Conservation (phyloP, 2,329 filamentous ascomycete genomes). For the Exophiala alcalophila region DNA sequence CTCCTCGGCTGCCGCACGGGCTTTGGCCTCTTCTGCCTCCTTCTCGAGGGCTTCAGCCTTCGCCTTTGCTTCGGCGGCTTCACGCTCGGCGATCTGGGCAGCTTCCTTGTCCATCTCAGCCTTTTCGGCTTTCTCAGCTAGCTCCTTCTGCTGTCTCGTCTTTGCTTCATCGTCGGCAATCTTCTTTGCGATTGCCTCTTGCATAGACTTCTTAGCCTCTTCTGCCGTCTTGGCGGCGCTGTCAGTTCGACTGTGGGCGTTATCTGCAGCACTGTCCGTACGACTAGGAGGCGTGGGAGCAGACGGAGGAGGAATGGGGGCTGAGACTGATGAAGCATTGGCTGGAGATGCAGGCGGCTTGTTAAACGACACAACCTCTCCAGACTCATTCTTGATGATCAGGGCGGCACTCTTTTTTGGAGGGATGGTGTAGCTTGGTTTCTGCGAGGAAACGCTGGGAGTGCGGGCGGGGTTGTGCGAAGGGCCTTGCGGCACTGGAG, state of each 20-base stretch:
- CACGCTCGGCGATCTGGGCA: conserved; percentile 37
- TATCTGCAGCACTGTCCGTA: conserved; percentile 59
- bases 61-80: conserved; percentile 26
- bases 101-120: conserved; percentile 42
- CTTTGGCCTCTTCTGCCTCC: conserved; percentile 44
- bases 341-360: conserved; percentile 64
- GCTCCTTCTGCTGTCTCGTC: conserved; percentile 41
- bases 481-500: conserved; percentile 46
- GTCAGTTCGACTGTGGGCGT: conserved; percentile 68
- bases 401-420: conserved; percentile 68
- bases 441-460: conserved; percentile 59
- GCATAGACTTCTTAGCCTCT: conserved; percentile 77
- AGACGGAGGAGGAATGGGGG: conserved; percentile 64
- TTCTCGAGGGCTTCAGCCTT: conserved; percentile 33
- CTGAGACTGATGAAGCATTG: conserved; percentile 56
- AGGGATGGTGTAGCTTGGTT: conserved; percentile 63
- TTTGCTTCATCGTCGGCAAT: conserved; percentile 52
- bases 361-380: conserved; percentile 67
- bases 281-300: conserved; percentile 79
- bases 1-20: too few species aligned
- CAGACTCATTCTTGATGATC: conserved; percentile 77
- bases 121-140: conserved; percentile 34
- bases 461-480: conserved; percentile 53
- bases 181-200: conserved; percentile 50
- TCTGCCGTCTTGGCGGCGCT: conserved; percentile 73